Evolutionary conservation across 1,284 basidiomycete species (phyloP), one percentile per base, ranked within the genome.

Genomic region (Agaricales sp.): DNA sequence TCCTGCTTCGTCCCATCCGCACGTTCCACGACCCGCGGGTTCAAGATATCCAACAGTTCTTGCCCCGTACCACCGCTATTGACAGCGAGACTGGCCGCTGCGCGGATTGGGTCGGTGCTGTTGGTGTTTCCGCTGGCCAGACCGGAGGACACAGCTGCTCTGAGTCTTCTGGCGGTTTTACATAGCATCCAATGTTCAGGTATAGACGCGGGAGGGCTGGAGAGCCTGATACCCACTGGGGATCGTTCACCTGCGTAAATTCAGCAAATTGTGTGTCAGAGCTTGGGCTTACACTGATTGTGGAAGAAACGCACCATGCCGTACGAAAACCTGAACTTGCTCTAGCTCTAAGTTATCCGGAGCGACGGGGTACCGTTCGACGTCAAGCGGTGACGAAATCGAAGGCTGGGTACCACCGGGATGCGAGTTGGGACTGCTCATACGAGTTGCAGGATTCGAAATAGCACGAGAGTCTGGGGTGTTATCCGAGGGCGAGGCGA

Each of bases 181-280:
- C 86, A 88, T 65, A 87, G 68, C 50, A 73, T 67, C 86, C 85
- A 87, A 54, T 82, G 68, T 55, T 77, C 73, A 1, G 84, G 82
- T 49, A 88, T 78, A 44, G 71, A 77, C 6, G 78, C 78, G 0
- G 83, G 82, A 19, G 79, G 68, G 2, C 69, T 70, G 3, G 71
- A 61, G 65, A 88, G 73, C 3, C 85, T 74, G 4, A 80, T 68
- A 14, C 77, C 77, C 11, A 87, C 83, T 1, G 85, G 85, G 1
- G 83, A 78, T 24, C 85, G 75, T 65, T 87, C 85, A 20, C 84
- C 85, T 83, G 49, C 16, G 22, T 35, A 43, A 41, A 11, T 38
- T 45, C 22, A 24, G 25, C 35, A n/a, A 48, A n/a, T n/a, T n/a
- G n/a, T 45, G 16, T 24, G 44, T 26, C 25, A 14, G 25, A 21